Evolutionary conservation across 352 stramenopile genomes (phyloP), one percentile per base, ranked within the genome.

Genomic region (Elongisporangium anandrum): DNA sequence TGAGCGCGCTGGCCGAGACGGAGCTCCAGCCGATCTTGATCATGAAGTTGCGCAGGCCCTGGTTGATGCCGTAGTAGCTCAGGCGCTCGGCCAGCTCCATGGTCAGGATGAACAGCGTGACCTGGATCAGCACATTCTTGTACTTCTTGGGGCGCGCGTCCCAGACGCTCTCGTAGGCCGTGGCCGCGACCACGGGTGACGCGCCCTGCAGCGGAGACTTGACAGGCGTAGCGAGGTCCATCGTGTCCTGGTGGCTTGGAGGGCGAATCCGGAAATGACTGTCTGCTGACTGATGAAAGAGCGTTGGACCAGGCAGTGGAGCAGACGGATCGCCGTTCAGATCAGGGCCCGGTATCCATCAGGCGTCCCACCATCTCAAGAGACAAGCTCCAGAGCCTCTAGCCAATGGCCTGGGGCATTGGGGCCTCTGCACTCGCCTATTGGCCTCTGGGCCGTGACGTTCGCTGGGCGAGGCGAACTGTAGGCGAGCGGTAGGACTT

Each of bases 41-140:
- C 69, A 82, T 77, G 49, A 79, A 79, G 63, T 79, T 77, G 50
- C 65, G 64, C 22, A 76, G 61, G 2, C 81, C 85, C 55, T 94
- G 85, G 61, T 94, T 94, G 64, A 96, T 94, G 48, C 85, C 85
- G 50, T 94, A 96, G 63, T 94, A 96, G 50, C 85, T 94, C 54
- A 92, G 68, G 21, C 85, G 81, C 63, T 94, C 85, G 4, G 81
- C 77, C 64, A 45, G 34, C 34, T 45, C 34, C 34, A 45, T 45
- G 34, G 13, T 45, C 34, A 45, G 10, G 10, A 45, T 45, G 13
- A 45, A 45, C 34, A 45, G 34, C 34, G 34, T 45, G 34, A 45
- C 64, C 59, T 76, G 67, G 56, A 69, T 74, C 59, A 79, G 74
- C 45, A 61, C 65, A 48, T 71, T 82, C 55, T 72, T 68, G 54